Base-by-base conservation (phyloP, 345 rosid species). In the Populus davidiana region DNA sequence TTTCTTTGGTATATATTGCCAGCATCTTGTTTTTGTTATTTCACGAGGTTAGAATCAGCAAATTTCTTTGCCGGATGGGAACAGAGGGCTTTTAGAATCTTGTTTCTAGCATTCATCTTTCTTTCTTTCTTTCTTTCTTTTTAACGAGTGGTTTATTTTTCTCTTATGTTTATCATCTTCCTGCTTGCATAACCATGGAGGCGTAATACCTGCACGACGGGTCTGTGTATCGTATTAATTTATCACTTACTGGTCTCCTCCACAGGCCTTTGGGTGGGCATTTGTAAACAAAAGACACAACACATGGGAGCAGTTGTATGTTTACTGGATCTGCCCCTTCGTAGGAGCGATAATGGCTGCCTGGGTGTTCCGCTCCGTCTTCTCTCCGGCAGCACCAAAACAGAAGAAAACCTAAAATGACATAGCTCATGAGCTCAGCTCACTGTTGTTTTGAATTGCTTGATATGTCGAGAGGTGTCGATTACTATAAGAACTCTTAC, bases 201-300 rank as follows among this genome's bases (percentile, higher is more conserved):
- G 2, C n/a, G 8, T 50, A 1, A 18, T 17, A 18, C 56, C 56
- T 18, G 56, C 56, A 5, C 6, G 56, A 50, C 2, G 56, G 2
- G 9, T 50, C 56, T 50, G 56, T 50, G 56, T 50, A 17, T 18
- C n/a, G 21, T 50, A 50, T 18, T 35, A 35, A 35, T 38, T 14
- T 35, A 20, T 65, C 39, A 12, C 14, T 20, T 35, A 2, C 62
- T 54, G 36, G 23, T 61, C 63, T 65, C 38, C 67, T 62, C 23
- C 0, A 21, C 88, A 96, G 98, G 99, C 99, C 20, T 96, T 89
- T 72, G 99, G 97, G 11, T 96, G 99, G 99, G 97, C 95, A 23
- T 96, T 89, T 68, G 59, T 92, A 52, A 81, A 91, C 91, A 92
- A 87, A 27, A 69, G 93, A 85, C 99, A 96, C 81, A 82, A 86